phyloP scores from a whole-genome alignment of 306 rosid genomes.

The Quercus suber region DNA sequence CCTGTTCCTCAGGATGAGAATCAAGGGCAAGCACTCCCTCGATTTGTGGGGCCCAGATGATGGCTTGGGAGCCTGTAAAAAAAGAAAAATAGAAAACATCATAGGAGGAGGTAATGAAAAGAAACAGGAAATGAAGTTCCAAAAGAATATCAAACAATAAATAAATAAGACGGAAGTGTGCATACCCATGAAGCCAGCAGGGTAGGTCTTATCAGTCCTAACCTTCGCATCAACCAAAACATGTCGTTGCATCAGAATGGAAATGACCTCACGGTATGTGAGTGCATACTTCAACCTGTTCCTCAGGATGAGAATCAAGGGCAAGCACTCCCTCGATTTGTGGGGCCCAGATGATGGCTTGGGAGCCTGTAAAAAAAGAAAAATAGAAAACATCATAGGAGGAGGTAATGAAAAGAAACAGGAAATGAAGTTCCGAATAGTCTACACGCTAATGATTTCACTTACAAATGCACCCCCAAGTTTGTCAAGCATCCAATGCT shows the following conservation, averaged over 20 bases:
- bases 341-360: slow-evolving; percentile 96
- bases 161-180: not conserved
- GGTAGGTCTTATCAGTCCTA: slow-evolving; percentile 89
- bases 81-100: not conserved
- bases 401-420: not conserved
- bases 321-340: slow-evolving; percentile 84
- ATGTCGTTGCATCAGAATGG: slow-evolving; percentile 88
- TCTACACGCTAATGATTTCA: not conserved
- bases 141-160: not conserved
- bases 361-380: slow-evolving; percentile 47
- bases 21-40: slow-evolving; percentile 77
- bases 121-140: not conserved
- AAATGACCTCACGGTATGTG: slow-evolving; percentile 69
- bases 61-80: slow-evolving; percentile 72
- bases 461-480: slow-evolving; percentile 56
- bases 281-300: slow-evolving; percentile 76
- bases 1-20: slow-evolving; percentile 61
- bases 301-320: slow-evolving; percentile 61
- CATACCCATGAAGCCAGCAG: slow-evolving; percentile 88
- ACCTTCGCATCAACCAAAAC: slow-evolving; percentile 74
- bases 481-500: slow-evolving; percentile 88
- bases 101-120: not conserved
- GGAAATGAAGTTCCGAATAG: not conserved
- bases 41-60: slow-evolving; percentile 94
- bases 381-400: not conserved